Evolutionary conservation across 2,329 filamentous ascomycete species (phyloP), one percentile per base, ranked within the genome.

Genomic region (Trichoderma lentiforme): DNA sequence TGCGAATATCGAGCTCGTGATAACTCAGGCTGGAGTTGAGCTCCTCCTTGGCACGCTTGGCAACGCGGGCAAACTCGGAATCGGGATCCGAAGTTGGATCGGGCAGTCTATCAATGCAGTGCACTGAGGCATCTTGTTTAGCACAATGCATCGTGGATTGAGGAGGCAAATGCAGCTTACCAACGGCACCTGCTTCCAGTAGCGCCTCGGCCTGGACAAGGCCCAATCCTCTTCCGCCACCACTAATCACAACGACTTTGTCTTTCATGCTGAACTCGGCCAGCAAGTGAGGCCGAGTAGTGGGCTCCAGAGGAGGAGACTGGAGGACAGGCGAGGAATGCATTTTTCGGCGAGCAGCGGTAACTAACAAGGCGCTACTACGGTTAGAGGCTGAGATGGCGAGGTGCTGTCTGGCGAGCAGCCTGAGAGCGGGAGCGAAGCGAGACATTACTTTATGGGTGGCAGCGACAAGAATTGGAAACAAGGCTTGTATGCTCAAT

Each of bases 181-280:
- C 89, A 72, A 81, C 92, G 39, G 93, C 93, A 43, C 93, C 93
- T 11, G 93, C 93, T 80, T 96, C 93, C 51, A 95, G 83, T 61
- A 96, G 84, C 7, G 92, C 93, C 78, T 95, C 92, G 56, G 91
- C 88, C 79, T 95, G 92, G 26, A 92, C 91, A 53, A 97, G 84
- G 53, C 93, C 93, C 11, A 97, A 85, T 3, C 94, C 93, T 73
- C 92, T 88, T 8, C 90, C 93, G 71, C 88, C 93, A 62, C 93
- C 93, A 2, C 92, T 92, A 24, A 97, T 91, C 58, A 94, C 82
- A 68, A 95, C 86, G 18, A 95, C 90, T 80, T 92, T 94, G 81
- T 89, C 88, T 74, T 88, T 86, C 74, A 97, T 86, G 77, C 87
- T 91, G 84, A 96, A 96, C 78, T 96, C 93, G 58, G 92, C 90